A percentile compares a stretch with the other conserved stretches of the same genome.
Conservation (phyloP, 2,329 filamentous ascomycete genomes). For the Ophiostoma tasmaniense region DNA sequence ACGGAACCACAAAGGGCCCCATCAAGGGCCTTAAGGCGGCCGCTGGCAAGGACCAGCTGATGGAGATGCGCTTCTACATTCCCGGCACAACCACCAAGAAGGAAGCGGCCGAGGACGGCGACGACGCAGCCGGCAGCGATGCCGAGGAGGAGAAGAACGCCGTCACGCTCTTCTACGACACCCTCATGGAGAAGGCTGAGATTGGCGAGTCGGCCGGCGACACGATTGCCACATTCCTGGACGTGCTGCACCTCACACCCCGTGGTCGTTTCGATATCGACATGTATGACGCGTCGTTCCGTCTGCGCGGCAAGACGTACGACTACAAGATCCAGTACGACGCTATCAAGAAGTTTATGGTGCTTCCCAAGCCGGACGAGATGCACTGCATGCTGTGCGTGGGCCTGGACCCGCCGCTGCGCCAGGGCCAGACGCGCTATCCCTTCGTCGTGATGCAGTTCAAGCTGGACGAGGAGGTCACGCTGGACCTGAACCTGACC, state of each 20-base stretch:
- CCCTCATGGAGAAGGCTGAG: slow-evolving; percentile 94
- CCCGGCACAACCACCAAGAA: slow-evolving; percentile 80
- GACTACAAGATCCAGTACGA: slow-evolving; percentile 99
- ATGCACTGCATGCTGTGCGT: slow-evolving; percentile 91
- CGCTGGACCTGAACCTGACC: slow-evolving; percentile 91
- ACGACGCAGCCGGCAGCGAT: slow-evolving; percentile 62
- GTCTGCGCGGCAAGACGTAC: slow-evolving; percentile 95
- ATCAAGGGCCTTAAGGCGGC: slow-evolving; percentile 81
- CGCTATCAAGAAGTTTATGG: slow-evolving; percentile 96
- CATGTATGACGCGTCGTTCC: slow-evolving; percentile 97
- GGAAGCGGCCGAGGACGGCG: slow-evolving; percentile 52
- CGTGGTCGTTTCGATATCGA: slow-evolving; percentile 99
- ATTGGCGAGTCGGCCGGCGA: slow-evolving; percentile 99
- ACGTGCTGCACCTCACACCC: slow-evolving; percentile 92
- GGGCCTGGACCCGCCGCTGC: slow-evolving; percentile 85
- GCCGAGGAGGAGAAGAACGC: slow-evolving; percentile 85
- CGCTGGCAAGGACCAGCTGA: slow-evolving; percentile 82
- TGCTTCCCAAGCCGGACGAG: slow-evolving; percentile 97
- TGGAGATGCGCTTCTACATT: slow-evolving; percentile 99
- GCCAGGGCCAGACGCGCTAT: slow-evolving; percentile 95
- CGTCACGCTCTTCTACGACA: slow-evolving; percentile 96
- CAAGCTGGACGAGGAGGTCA: slow-evolving; percentile 95
- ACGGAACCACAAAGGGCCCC: slow-evolving; percentile 48
- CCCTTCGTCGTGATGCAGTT: slow-evolving; percentile 99
- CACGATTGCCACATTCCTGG: slow-evolving; percentile 93